A percentile compares a stretch with the other conserved stretches of the same genome.
These are phyloP conservation scores for Ogataea kodamae DNA, from an alignment of 805 yeast species.

Conservation along the genomic window DNA sequence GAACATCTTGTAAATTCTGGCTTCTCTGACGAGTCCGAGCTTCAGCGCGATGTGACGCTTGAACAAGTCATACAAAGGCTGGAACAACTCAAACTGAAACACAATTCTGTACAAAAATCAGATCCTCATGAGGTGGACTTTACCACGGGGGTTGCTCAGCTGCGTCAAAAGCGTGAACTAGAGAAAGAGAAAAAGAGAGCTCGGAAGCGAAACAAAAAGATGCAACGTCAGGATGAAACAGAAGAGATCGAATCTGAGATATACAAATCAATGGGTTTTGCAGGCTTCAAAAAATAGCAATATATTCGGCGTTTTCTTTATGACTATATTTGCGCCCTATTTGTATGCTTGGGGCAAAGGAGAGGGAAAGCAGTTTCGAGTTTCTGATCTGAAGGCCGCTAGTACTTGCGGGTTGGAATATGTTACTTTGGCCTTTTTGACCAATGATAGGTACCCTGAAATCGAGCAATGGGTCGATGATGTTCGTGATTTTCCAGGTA, in stretches of 20 bases:
- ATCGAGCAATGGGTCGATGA: conserved; percentile 26
- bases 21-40: conserved; percentile 17
- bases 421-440: conserved; percentile 29
- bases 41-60: conserved; percentile 40
- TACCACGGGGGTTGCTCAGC: conserved; percentile 38
- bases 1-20: conserved; percentile 53
- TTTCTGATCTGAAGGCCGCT: conserved; percentile 18
- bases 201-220: conserved; percentile 23
- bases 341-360: conserved; percentile 30
- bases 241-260: conserved; percentile 28
- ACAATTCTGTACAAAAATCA: conserved; percentile 22
- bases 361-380: conserved; percentile 16
- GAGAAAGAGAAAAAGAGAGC: conserved; percentile 30
- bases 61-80: conserved; percentile 45
- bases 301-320: conserved; percentile 10
- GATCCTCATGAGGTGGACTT: conserved; percentile 33
- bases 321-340: conserved; percentile 31
- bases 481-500: conserved; percentile 17
- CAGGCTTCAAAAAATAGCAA: conserved; percentile 15
- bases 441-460: conserved; percentile 25
- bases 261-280: conserved; percentile 54
- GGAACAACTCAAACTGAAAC: conserved; percentile 32
- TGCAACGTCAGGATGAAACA: conserved; percentile 13
- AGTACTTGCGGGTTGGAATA: conserved; percentile 12
- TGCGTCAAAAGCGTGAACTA: conserved; percentile 38